These are phyloP conservation scores for Ustilago curta DNA, from an alignment of 1,284 basidiomycete genomes.

Conservation along the genomic window DNA sequence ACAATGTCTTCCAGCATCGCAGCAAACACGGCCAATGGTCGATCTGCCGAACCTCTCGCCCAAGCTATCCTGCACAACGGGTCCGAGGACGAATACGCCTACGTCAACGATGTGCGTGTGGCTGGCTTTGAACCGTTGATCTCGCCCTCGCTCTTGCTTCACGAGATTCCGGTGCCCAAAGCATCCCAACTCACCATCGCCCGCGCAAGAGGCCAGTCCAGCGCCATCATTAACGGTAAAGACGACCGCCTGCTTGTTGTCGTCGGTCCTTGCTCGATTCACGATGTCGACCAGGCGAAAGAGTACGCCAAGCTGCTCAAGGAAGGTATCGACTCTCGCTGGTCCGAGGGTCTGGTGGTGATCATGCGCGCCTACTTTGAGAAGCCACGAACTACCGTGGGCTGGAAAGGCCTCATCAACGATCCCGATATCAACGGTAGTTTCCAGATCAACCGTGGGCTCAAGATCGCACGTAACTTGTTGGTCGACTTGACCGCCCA, in stretches of 20 bases:
- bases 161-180: conserved; percentile 63
- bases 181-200: conserved; percentile 61
- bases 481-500: conserved; percentile 88
- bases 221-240: conserved; percentile 62
- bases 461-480: conserved; percentile 80
- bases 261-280: conserved; percentile 92
- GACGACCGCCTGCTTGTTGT: conserved; percentile 69
- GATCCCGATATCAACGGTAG: conserved; percentile 90
- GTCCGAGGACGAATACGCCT: conserved; percentile 47
- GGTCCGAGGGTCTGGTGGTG: conserved; percentile 80
- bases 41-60: conserved; percentile 42
- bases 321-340: conserved; percentile 67
- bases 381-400: conserved; percentile 82
- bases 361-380: conserved; percentile 95
- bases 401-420: conserved; percentile 78
- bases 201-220: conserved; percentile 54
- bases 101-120: conserved; percentile 64
- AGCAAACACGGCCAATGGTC: conserved; percentile 50
- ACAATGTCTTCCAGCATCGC: conserved; percentile 45
- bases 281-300: conserved; percentile 86
- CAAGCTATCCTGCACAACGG: conserved; percentile 29
- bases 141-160: conserved; percentile 61
- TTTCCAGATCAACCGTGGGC: conserved; percentile 96
- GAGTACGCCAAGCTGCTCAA: conserved; percentile 79
- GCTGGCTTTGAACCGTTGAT: conserved; percentile 68